These are phyloP conservation scores for Erodium maritimum DNA, from an alignment of 345 rosid species.

Conservation along the genomic window DNA sequence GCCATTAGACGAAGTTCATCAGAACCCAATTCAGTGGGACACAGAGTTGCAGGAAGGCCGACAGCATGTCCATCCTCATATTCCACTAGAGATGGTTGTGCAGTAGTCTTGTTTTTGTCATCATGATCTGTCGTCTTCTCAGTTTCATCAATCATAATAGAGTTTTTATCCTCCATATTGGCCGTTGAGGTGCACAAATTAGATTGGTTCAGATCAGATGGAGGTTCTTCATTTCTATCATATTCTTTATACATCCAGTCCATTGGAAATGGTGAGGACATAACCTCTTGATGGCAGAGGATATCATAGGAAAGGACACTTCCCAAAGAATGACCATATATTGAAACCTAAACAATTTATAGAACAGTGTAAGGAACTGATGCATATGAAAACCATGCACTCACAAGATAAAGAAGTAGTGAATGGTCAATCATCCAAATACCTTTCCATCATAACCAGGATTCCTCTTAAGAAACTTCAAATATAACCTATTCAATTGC, in stretches of 20 bases:
- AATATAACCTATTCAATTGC: slow-evolving; percentile 65
- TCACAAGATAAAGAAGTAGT: neutral
- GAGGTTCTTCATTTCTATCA: neutral
- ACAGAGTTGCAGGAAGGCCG: slow-evolving; percentile 13
- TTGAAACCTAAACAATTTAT: slow-evolving; percentile 44
- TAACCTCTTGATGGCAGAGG: slow-evolving; percentile 86
- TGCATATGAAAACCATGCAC: neutral
- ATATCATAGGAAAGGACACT: slow-evolving; percentile 96
- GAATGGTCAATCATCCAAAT: slow-evolving; percentile 10
- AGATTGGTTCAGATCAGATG: neutral
- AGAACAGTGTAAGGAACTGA: neutral
- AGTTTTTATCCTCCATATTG: slow-evolving; percentile 10
- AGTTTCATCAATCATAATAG: slow-evolving; percentile 1
- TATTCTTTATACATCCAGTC: slow-evolving; percentile 47
- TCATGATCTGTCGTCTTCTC: slow-evolving; percentile 4
- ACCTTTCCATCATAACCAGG: slow-evolving; percentile 98
- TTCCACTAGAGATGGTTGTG: slow-evolving; percentile 14
- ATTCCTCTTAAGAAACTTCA: slow-evolving; percentile 72
- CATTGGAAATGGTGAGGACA: slow-evolving; percentile 81
- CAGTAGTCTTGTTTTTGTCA: slow-evolving; percentile 18
- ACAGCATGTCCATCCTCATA: slow-evolving; percentile 19
- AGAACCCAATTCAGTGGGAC: slow-evolving; percentile 20
- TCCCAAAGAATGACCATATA: slow-evolving; percentile 96
- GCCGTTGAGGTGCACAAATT: slow-evolving; percentile 5
- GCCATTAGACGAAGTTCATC: slow-evolving; percentile 7